Conservation (phyloP, 2,329 filamentous ascomycete species). For the Ophiostoma montium region DNA sequence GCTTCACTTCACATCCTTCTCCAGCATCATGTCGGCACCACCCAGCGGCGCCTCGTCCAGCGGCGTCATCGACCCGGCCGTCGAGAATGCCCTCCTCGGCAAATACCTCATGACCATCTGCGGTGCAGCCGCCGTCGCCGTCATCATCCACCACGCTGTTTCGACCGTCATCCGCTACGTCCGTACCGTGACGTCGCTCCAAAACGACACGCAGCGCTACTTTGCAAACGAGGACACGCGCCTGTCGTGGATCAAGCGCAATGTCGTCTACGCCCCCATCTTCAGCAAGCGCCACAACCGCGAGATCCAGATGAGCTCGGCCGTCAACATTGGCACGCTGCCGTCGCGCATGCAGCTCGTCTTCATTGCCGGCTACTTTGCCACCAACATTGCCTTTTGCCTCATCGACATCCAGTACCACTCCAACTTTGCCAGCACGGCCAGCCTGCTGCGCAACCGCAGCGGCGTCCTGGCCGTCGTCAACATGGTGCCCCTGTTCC, state of each 20-base stretch:
- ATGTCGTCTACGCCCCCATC: slow-evolving; percentile 57
- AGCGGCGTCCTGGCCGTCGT: slow-evolving; percentile 55
- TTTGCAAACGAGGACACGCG: slow-evolving; percentile 46
- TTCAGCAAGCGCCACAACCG: slow-evolving; percentile 64
- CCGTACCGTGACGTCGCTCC: slow-evolving; percentile 59
- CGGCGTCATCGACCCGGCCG: slow-evolving; percentile 20
- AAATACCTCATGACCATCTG: slow-evolving; percentile 50
- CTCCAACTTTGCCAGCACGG: slow-evolving; percentile 28
- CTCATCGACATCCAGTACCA: slow-evolving; percentile 49
- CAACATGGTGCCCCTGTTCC: slow-evolving; percentile 66
- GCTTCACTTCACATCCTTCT: background rate
- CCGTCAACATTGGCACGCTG: slow-evolving; percentile 52
- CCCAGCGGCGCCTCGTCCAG: background rate
- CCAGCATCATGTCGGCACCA: slow-evolving; percentile 5
- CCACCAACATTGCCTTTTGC: slow-evolving; percentile 65
- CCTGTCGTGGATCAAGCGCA: slow-evolving; percentile 49
- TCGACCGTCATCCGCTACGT: slow-evolving; percentile 52
- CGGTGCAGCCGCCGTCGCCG: slow-evolving; percentile 44
- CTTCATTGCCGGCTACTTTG: slow-evolving; percentile 53
- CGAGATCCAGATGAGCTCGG: slow-evolving; percentile 47
- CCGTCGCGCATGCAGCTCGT: slow-evolving; percentile 66
- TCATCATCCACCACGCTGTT: slow-evolving; percentile 53
- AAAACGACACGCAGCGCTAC: slow-evolving; percentile 67
- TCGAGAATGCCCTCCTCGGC: slow-evolving; percentile 40
- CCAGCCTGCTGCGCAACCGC: slow-evolving; percentile 46